These are phyloP conservation scores for Ophiostoma himal-ulmi DNA, from an alignment of 2,329 filamentous ascomycete genomes.

Conservation along the genomic window DNA sequence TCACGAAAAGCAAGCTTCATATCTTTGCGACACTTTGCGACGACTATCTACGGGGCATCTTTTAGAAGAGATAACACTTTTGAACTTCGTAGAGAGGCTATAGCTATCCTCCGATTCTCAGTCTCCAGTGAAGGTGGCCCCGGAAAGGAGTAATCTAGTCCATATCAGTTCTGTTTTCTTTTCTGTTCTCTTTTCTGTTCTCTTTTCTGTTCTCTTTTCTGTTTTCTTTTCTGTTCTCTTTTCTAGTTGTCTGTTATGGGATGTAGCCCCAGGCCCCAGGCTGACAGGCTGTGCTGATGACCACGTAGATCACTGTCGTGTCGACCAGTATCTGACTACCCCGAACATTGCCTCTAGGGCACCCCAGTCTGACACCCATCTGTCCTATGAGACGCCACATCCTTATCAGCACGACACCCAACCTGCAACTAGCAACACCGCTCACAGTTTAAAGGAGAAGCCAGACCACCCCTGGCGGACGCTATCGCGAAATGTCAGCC, in stretches of 20 bases:
- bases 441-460: background rate
- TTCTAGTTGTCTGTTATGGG: background rate
- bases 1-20: background rate
- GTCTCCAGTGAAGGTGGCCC: background rate
- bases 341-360: background rate
- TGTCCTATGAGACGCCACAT: background rate
- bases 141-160: background rate
- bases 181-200: background rate
- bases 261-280: no score
- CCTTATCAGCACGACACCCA: background rate
- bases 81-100: background rate
- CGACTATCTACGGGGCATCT: background rate
- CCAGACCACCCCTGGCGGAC: background rate
- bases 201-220: background rate
- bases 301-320: background rate
- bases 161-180: no score
- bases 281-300: background rate
- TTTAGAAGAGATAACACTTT: background rate
- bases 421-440: background rate
- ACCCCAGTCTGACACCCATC: background rate
- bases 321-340: background rate
- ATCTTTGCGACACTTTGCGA: background rate
- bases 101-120: background rate
- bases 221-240: no score
- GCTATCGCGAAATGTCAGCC: background rate